Percentiles rank a stretch among this genome's conserved stretches.
Conservation (phyloP, 805 yeast genomes). For the Metschnikowia cerradonensis region DNA sequence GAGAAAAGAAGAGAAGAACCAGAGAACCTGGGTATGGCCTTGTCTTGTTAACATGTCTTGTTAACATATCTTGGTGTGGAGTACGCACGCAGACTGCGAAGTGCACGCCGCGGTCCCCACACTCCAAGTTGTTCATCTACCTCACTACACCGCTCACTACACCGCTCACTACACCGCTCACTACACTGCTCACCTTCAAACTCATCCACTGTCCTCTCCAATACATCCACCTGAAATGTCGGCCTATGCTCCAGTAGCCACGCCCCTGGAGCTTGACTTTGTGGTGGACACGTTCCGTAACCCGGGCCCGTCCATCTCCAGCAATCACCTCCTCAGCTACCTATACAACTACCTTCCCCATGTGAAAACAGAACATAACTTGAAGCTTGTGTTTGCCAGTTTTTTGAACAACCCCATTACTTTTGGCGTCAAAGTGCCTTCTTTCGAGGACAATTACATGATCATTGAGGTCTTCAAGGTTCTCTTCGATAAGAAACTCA, state of each 20-base stretch:
- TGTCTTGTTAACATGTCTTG: too few relatives aligned
- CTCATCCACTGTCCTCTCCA: neutral
- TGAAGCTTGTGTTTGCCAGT: constrained; percentile 40
- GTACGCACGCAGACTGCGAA: neutral
- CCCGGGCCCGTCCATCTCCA: constrained; percentile 33
- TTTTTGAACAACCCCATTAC: constrained; percentile 42
- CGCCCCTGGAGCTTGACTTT: constrained; percentile 45
- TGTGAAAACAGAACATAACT: constrained; percentile 44
- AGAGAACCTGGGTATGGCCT: too few relatives aligned
- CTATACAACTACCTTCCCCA: constrained; percentile 50
- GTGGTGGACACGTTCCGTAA: constrained; percentile 41
- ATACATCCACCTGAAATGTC: neutral
- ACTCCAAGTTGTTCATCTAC: neutral
- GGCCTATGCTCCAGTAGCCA: neutral
- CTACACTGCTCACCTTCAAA: neutral
- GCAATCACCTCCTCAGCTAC: constrained; percentile 39
- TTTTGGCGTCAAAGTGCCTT: constrained; percentile 17
- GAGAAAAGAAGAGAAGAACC: too few relatives aligned
- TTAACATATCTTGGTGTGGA: neutral
- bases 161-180: neutral
- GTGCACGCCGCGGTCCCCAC: neutral
- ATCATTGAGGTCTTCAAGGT: constrained; percentile 48
- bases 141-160: neutral
- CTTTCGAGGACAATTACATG: constrained; percentile 31
- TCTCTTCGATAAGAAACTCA: constrained; percentile 42